These are phyloP conservation scores for Coleophoma cylindrospora DNA, from an alignment of 2,329 filamentous ascomycete genomes.

Conservation along the genomic window DNA sequence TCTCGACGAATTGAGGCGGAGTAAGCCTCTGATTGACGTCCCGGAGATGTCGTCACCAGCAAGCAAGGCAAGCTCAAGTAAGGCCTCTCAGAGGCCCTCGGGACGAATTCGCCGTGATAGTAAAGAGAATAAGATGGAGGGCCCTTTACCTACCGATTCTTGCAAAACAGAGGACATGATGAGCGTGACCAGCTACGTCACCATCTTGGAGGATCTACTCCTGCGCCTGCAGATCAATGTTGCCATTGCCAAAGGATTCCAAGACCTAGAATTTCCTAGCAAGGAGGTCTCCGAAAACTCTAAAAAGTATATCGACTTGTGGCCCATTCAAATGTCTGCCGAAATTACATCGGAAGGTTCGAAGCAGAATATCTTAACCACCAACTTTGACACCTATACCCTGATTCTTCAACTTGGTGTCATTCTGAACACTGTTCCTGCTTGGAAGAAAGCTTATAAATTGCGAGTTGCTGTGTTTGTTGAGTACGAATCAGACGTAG, in stretches of 20 bases:
- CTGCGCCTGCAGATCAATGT: conserved; percentile 78
- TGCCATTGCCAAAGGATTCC: conserved; percentile 77
- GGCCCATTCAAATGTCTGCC: conserved; percentile 92
- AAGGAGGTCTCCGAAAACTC: conserved; percentile 40
- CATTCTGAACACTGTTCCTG: conserved; percentile 74
- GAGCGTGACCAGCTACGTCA: conserved; percentile 69
- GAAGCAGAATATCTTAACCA: conserved; percentile 66
- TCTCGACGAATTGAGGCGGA: conserved; percentile 67
- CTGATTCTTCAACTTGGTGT: conserved; percentile 84
- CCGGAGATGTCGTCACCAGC: conserved; percentile 40
- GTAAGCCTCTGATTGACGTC: conserved; percentile 50
- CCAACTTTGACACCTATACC: conserved; percentile 85
- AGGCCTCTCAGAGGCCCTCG: conserved; percentile 24
- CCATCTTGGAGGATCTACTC: conserved; percentile 76
- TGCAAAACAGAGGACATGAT: conserved; percentile 66
- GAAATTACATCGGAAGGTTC: conserved; percentile 65
- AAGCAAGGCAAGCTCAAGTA: conserved; percentile 20
- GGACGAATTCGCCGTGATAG: conserved; percentile 45
- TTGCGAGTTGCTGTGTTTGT: conserved; percentile 82
- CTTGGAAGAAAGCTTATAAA: conserved; percentile 70
- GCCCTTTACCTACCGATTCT: conserved; percentile 61
- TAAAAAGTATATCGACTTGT: conserved; percentile 81
- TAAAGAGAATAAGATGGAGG: conserved; percentile 50
- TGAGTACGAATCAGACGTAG: conserved; percentile 79
- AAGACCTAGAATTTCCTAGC: conserved; percentile 67